Conservation (phyloP, 176 grass and related monocot species). For the bread wheat (Triticum aestivum) region DNA sequence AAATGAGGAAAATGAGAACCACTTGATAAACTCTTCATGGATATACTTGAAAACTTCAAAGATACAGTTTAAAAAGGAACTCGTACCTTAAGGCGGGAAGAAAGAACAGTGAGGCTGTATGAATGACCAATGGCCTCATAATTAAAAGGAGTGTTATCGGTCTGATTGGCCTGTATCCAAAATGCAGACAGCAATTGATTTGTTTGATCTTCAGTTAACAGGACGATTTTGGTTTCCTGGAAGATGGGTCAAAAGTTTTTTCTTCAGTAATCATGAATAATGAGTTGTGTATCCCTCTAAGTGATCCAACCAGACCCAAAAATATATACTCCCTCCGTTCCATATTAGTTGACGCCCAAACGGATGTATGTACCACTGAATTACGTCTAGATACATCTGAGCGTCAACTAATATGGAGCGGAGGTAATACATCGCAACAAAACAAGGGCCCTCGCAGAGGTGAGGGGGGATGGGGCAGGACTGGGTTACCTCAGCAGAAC, state of each 20-base stretch:
- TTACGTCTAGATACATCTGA: too few relatives aligned
- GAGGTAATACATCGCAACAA: background rate
- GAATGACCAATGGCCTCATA: constrained; percentile 93
- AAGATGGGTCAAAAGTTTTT: constrained; percentile 14
- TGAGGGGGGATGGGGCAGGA: background rate
- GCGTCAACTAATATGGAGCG: too few relatives aligned
- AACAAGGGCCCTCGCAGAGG: background rate
- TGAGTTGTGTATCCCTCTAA: background rate
- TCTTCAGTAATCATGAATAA: background rate
- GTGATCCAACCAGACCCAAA: background rate
- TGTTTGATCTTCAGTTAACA: constrained; percentile 88
- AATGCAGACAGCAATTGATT: constrained; percentile 80
- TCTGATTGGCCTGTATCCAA: constrained; percentile 85
- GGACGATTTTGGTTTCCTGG: constrained; percentile 66
- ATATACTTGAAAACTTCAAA: constrained; percentile 5
- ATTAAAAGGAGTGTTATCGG: constrained; percentile 88
- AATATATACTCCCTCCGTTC: background rate
- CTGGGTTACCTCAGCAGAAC: constrained; percentile 47
- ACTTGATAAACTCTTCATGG: background rate
- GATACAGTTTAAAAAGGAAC: constrained; percentile 14
- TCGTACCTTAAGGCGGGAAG: constrained; percentile 66
- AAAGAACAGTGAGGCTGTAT: constrained; percentile 75
- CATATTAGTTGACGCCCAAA: too few relatives aligned
- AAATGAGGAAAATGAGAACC: background rate
- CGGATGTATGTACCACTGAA: too few relatives aligned